Percentiles rank a stretch among this genome's conserved stretches.
Conservation (phyloP, 2,329 filamentous ascomycete species). For the Beauveria australis region DNA sequence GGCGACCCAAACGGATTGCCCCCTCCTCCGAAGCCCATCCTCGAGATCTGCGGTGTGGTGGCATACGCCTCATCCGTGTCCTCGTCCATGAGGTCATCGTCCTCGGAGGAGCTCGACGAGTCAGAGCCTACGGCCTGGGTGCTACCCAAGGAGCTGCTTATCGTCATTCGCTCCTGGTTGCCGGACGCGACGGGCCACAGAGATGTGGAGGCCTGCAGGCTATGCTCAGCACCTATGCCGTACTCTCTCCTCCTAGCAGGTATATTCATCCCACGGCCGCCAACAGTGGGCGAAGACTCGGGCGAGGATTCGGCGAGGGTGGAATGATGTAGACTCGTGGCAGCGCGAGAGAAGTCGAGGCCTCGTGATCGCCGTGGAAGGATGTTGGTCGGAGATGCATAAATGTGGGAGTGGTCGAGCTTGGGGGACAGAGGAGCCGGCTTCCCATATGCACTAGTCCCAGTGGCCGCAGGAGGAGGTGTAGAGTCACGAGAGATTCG, state of each 20-base stretch:
- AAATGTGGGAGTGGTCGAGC: slow-evolving; percentile 74
- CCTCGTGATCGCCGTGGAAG: slow-evolving; percentile 83
- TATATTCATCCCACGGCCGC: slow-evolving; percentile 54
- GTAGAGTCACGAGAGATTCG: slow-evolving; percentile 24
- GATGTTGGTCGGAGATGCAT: slow-evolving; percentile 80
- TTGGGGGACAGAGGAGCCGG: slow-evolving; percentile 74
- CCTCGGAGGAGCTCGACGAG: slow-evolving; percentile 64
- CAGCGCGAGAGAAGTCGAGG: slow-evolving; percentile 86
- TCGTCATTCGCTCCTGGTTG: slow-evolving; percentile 59
- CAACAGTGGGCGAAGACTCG: slow-evolving; percentile 78
- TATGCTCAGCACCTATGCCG: slow-evolving; percentile 46
- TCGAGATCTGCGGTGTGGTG: slow-evolving; percentile 67
- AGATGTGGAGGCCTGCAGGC: slow-evolving; percentile 45
- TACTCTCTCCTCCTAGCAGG: slow-evolving; percentile 45
- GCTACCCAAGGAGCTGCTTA: slow-evolving; percentile 74
- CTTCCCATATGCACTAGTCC: slow-evolving; percentile 33
- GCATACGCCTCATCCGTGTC: slow-evolving; percentile 74
- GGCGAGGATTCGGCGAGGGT: slow-evolving; percentile 86
- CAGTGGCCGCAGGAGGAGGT: slow-evolving; percentile 24
- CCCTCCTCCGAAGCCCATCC: not conserved
- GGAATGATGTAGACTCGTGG: slow-evolving; percentile 91
- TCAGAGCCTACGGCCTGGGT: slow-evolving; percentile 67
- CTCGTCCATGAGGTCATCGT: slow-evolving; percentile 63
- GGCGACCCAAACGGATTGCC: slow-evolving; percentile 11
- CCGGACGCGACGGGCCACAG: slow-evolving; percentile 66